Evolutionary conservation across 2,329 filamentous ascomycete genomes (phyloP), one percentile per base, ranked within the genome.

Genomic region (Tolypocladium tropicale): DNA sequence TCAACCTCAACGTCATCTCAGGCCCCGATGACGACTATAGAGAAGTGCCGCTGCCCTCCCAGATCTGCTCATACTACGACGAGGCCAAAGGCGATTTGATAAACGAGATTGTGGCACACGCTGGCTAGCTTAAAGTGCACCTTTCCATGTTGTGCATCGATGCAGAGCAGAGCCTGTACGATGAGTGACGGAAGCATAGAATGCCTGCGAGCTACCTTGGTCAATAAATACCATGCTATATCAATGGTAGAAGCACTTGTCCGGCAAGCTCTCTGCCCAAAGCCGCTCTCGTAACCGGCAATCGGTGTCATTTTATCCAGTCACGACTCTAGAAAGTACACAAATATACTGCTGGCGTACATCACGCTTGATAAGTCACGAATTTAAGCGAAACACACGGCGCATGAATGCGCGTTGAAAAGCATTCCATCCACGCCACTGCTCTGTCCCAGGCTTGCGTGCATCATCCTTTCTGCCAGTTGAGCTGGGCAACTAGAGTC

Each of bases 71-170:
- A 68, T 78, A 89, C 78, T 80, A 78, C 82, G 76, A 89, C 57
- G 68, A 86, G 71, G 76, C 68, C 53, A 82, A 90, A 72, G 88
- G 89, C 25, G 84, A 88, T 61, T 69, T 97, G 60, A 81, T 93
- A 32, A 96, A 85, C 67, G 93, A 97, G 79, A 97, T 99, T 70
- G 94, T 99, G 21, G 91, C 94, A 66, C 93, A 97, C 74, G 84
- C 89, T 60, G 92, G 93, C 56, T 96, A 78, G 25, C 43, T 30
- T 25, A 7, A 28, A 25, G 16, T 28, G 7, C 30, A 16, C 14
- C 16, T 7, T 16, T n/a, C n/a, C 11, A n/a, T 30, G 9, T 12
- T 25, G 43, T 30, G 43, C 10, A 11, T 18, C 4, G 43, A 30
- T 16, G 25, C 16, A 28, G 5, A 30, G 25, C 43, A 67, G 25